Conservation (phyloP, 2,329 filamentous ascomycete genomes). For the Aspergillus costaricaensis region DNA sequence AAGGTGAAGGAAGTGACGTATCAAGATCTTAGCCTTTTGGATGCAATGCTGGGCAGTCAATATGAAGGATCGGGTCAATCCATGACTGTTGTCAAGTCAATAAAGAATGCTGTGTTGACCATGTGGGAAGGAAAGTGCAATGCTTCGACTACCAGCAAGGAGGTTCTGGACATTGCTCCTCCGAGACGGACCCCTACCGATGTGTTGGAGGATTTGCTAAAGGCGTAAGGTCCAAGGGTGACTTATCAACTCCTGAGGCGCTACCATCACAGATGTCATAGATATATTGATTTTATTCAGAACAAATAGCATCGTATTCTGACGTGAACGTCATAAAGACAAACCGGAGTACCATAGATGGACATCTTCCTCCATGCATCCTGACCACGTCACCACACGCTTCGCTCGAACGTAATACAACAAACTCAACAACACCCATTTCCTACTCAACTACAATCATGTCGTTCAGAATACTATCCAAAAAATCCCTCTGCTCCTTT, state of each 20-base stretch:
- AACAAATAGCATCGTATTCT: no score
- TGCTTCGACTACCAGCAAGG: conserved; percentile 27
- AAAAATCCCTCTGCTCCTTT: conserved; percentile 34
- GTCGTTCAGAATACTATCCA: conserved; percentile 41
- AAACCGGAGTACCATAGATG: no score
- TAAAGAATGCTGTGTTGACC: conserved; percentile 25
- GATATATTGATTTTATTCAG: no score
- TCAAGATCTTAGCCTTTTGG: conserved; percentile 35
- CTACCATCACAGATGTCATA: no score
- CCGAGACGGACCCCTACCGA: conserved; percentile 32
- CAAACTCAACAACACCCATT: fast-evolving
- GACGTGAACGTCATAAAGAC: no score
- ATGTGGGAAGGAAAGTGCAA: conserved; percentile 37
- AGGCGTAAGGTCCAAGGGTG: not conserved
- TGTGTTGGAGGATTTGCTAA: conserved; percentile 21
- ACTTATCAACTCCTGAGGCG: no score
- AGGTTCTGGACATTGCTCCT: conserved; percentile 33
- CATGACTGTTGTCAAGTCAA: conserved; percentile 33
- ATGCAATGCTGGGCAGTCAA: conserved; percentile 20
- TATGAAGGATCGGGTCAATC: conserved; percentile 18
- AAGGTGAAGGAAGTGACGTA: conserved; percentile 32
- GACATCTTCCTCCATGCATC: no score
- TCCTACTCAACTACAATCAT: conserved; percentile 11
- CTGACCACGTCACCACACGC: no score
- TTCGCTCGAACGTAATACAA: no score